Conservation (phyloP, 768 basidiomycete genomes). For the Amanita thiersii region DNA sequence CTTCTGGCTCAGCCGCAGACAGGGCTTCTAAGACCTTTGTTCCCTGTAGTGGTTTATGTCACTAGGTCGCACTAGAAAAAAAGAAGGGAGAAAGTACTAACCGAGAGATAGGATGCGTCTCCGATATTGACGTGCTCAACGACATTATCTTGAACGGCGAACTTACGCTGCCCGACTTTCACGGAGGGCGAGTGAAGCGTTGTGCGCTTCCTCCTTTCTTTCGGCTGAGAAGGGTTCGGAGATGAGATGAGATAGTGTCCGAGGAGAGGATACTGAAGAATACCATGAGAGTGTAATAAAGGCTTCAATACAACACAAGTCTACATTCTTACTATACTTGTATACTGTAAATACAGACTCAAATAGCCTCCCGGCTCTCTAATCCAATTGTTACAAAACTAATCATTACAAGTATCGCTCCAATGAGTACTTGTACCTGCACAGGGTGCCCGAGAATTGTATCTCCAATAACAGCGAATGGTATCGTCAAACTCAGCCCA, state of each 20-base stretch:
- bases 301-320: too few species aligned
- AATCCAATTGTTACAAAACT: constrained; percentile 73
- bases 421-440: constrained; percentile 53
- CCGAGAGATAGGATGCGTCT: constrained; percentile 30
- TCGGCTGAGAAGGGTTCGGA: constrained; percentile 19
- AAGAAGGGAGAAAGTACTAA: constrained; percentile 16
- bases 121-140: constrained; percentile 43
- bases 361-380: constrained; percentile 16
- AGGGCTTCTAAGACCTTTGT: constrained; percentile 23
- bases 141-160: constrained; percentile 40
- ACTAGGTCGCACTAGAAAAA: neutral
- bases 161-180: constrained; percentile 37
- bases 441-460: constrained; percentile 52
- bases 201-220: constrained; percentile 34
- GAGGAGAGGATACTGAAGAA: constrained; percentile 2
- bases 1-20: constrained; percentile 18
- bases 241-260: constrained; percentile 4
- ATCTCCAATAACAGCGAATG: constrained; percentile 83
- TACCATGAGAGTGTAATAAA: constrained; percentile 16
- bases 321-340: too few species aligned
- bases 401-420: constrained; percentile 67
- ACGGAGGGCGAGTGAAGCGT: constrained; percentile 45
- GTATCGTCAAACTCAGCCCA: constrained; percentile 90
- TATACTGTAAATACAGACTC: constrained; percentile 26
- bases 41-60: too few species aligned